Base-by-base conservation (phyloP, 2,329 filamentous ascomycete species). In the Periconia macrospinosa region DNA sequence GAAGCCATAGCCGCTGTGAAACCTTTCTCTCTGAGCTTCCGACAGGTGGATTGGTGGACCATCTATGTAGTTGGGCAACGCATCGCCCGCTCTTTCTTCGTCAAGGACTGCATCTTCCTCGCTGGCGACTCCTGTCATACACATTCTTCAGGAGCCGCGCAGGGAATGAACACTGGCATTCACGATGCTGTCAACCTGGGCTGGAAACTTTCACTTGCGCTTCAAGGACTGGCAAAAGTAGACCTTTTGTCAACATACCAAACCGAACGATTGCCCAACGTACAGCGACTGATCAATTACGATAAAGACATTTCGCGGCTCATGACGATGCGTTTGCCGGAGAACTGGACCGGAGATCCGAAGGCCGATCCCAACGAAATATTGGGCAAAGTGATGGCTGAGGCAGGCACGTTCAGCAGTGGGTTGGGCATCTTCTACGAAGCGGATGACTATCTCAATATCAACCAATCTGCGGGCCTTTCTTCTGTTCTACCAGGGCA, bases 121-220 rank as follows among this genome's bases (percentile, higher is more conserved):
- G 82, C 79, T 1, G 83, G 83, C 14, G 83, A 86, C 52, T 81
- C 83, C 6, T 81, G 80, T 1, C 83, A 86, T 54, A 81, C 82
- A 13, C 81, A 85, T 55, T 81, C 75, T 37, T 81, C 81, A 0
- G 78, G 79, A 0, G 83, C 81, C 2, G 83, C 81, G 0, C 82
- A 84, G 60, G 83, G 83, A 1, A 81, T 85, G 79, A 85, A 85
- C 60, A 80, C 80, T 0, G 81, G 82, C 0, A 75, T 85, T 18
- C 78, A 80, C 20, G 82, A 84, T 52, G 77, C 80, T 0, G 72
- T 80, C 30, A 84, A 84, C 52, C 70, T 85, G 0, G 78, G 77
- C 19, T 84, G 82, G 81, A 84, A 84, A 58, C 70, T 85, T 2
- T 75, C 78, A 0, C 69, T 76, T 1, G 79, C 78, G 3, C 62